A percentile compares a stretch with the other conserved stretches of the same genome.
Conservation (phyloP, 2,329 filamentous ascomycete genomes). For the Nothopassalora personata region DNA sequence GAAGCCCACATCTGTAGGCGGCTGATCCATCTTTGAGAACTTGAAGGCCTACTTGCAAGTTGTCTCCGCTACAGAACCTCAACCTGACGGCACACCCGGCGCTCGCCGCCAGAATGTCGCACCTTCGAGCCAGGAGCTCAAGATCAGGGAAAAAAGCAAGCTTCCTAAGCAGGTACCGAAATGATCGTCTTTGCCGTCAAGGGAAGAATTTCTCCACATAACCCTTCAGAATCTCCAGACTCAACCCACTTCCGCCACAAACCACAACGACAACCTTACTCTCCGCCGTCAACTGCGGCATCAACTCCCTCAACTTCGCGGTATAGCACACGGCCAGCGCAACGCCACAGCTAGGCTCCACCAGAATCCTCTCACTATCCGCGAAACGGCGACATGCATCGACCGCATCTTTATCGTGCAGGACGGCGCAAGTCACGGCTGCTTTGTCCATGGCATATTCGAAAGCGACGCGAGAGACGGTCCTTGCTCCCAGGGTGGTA, state of each 20-base stretch:
- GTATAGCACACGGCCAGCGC: conserved; percentile 66
- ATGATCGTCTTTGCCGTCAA: background rate
- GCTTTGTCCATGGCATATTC: conserved; percentile 50
- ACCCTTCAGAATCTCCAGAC: conserved; percentile 44
- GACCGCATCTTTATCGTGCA: conserved; percentile 73
- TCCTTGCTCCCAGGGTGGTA: conserved; percentile 65
- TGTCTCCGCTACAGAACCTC: no score
- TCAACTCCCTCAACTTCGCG: conserved; percentile 52
- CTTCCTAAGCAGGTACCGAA: no score
- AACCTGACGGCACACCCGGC: no score
- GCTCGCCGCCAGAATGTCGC: no score
- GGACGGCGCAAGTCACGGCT: conserved; percentile 55
- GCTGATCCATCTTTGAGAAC: no score
- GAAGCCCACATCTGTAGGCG: no score
- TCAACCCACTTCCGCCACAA: conserved; percentile 62
- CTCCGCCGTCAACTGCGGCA: conserved; percentile 52
- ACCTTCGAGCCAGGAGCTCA: no score
- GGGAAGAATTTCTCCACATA: conserved; percentile 41
- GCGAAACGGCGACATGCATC: conserved; percentile 70
- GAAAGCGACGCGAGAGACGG: conserved; percentile 64
- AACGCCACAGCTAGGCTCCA: conserved; percentile 82
- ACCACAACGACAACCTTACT: conserved; percentile 78
- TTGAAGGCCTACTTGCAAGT: no score
- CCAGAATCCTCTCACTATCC: conserved; percentile 74
- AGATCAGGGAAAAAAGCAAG: no score